Base-by-base conservation (phyloP, 768 basidiomycete genomes). In the Amanita jacksonii region DNA sequence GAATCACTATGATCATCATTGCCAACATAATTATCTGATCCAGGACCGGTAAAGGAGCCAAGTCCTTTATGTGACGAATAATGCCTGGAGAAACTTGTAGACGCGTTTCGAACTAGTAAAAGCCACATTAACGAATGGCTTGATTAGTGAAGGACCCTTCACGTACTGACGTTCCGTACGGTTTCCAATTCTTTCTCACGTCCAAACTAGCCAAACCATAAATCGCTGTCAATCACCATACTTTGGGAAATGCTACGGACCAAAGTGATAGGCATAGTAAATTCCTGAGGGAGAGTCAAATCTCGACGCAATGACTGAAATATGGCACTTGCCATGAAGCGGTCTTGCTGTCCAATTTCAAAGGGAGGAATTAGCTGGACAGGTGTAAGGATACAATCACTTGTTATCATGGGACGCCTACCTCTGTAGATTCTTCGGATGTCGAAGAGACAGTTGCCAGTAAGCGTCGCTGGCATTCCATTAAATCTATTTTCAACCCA, bases 171-270 rank as follows among this genome's bases (percentile, higher is more conserved):
- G 57, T 73, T 78, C 37, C 78, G 70, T 45, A 86, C 79, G 34
- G 66, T 61, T 34, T 85, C 81, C 1, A 85, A 62, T 58, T 85
- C 82, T 52, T 72, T 79, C 38, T 84, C 80, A 36, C 84, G 70
- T 5, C 84, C 84, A 54, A 81, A 85, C 75, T 79, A 43, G 34
- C 25, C 48, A 12, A 48, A 35, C 48, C 36, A 36, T 45, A 16
- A 32, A 22, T 28, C 34, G n/a, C 22, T 38, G 20, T 47, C 36
- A 24, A 15, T 5, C 13, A 10, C 2, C 7, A 25, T 31, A 1
- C 28, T 25, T 20, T 12, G 2, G 36, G 15, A 27, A 16, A 4
- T 25, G 8, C 20, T 12, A 53, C 67, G 48, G 61, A 82, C 80
- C 62, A 85, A 60, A 25, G 73, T 69, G 30, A 76, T 71, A 2